These are phyloP conservation scores for Purshia tridentata DNA, from an alignment of 306 rosid genomes.

Conservation along the genomic window DNA sequence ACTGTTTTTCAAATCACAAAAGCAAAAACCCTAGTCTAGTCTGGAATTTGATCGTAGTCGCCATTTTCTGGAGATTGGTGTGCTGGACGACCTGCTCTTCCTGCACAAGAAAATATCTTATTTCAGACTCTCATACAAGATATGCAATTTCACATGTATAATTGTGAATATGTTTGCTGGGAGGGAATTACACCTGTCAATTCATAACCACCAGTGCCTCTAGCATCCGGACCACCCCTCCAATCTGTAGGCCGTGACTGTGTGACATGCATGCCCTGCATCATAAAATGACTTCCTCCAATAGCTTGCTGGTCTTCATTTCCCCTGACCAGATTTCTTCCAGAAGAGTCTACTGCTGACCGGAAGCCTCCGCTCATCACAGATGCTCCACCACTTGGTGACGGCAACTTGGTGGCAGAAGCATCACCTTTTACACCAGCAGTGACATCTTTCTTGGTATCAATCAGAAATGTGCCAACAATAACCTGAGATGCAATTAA, in stretches of 20 bases:
- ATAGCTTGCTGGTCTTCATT: slow-evolving; percentile 70
- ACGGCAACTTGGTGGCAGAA: slow-evolving; percentile 64
- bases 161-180: neutral
- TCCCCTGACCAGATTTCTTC: slow-evolving; percentile 56
- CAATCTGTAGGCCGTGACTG: slow-evolving; percentile 67
- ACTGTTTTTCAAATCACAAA: slow-evolving; percentile 26
- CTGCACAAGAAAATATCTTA: slow-evolving; percentile 42
- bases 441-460: slow-evolving; percentile 60
- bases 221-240: slow-evolving; percentile 61
- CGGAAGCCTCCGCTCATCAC: slow-evolving; percentile 59
- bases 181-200: slow-evolving; percentile 53
- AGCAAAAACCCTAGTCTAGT: slow-evolving; percentile 33
- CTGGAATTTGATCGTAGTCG: slow-evolving; percentile 78
- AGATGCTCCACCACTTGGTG: slow-evolving; percentile 55
- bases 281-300: slow-evolving; percentile 76
- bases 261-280: slow-evolving; percentile 64
- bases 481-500: slow-evolving; percentile 59
- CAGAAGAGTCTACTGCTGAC: slow-evolving; percentile 53
- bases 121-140: slow-evolving; percentile 1
- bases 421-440: slow-evolving; percentile 60
- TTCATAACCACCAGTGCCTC: slow-evolving; percentile 51
- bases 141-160: neutral
- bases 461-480: slow-evolving; percentile 74
- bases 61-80: slow-evolving; percentile 90
- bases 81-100: slow-evolving; percentile 56